Percentiles rank a stretch among this genome's conserved stretches.
Evolutionary conservation across 2,329 filamentous ascomycete genomes (phyloP).

Genomic region (Albifimbria verrucaria): DNA sequence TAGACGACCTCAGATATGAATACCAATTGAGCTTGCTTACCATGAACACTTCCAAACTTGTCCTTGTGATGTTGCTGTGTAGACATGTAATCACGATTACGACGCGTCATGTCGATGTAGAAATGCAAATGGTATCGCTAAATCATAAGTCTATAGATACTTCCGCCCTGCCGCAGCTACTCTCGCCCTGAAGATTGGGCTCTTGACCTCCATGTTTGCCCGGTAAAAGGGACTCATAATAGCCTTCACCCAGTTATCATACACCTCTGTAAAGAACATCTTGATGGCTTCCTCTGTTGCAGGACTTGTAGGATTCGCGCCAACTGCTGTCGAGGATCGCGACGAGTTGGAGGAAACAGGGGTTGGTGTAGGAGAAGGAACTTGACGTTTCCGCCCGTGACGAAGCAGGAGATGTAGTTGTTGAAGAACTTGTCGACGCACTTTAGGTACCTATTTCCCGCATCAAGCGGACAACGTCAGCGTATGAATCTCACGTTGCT

Average conservation of each 20-base stretch:
- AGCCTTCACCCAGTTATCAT: slow-evolving; percentile 95
- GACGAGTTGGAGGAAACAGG: slow-evolving; percentile 42
- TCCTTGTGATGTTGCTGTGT: no score
- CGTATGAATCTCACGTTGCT: not conserved
- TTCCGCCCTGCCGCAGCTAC: slow-evolving; percentile 90
- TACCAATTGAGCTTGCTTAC: slow-evolving; percentile 23
- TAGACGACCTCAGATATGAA: slow-evolving; percentile 28
- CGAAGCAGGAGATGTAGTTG: slow-evolving; percentile 90
- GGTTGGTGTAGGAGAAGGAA: slow-evolving; percentile 94
- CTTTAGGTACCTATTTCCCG: slow-evolving; percentile 77
- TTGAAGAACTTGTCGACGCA: slow-evolving; percentile 96
- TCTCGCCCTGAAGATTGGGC: slow-evolving; percentile 77
- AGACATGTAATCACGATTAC: no score
- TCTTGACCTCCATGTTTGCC: slow-evolving; percentile 79
- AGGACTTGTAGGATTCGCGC: slow-evolving; percentile 79
- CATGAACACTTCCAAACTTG: slow-evolving; percentile 6
- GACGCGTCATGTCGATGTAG: not conserved
- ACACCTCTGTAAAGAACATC: slow-evolving; percentile 92
- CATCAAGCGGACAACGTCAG: not conserved
- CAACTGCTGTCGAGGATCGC: slow-evolving; percentile 66
- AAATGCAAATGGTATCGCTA: slow-evolving; percentile 7
- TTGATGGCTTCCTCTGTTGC: slow-evolving; percentile 94
- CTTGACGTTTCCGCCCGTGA: slow-evolving; percentile 88
- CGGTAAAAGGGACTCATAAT: slow-evolving; percentile 96
- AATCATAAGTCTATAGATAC: slow-evolving; percentile 59